Base-by-base conservation (phyloP, 768 basidiomycete genomes). In the Termitomyces sp. region DNA sequence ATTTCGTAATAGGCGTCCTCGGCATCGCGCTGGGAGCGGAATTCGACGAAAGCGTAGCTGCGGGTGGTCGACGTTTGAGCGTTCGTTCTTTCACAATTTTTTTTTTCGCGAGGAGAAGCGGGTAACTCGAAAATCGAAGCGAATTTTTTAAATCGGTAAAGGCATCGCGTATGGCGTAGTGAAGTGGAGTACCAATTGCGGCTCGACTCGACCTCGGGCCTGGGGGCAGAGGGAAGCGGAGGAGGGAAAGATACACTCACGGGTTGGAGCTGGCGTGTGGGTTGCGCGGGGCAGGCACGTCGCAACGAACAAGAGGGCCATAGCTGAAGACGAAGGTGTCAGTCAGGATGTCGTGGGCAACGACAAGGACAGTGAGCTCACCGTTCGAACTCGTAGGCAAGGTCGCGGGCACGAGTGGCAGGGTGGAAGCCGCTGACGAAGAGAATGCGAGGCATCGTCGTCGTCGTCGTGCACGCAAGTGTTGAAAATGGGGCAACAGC, bases 341-440 rank as follows among this genome's bases (percentile, higher is more conserved):
- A 20, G 40, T 55, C 35, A 40, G 40, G 7, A 38, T 13, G 48
- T 15, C 7, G 44, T 39, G 49, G 56, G 49, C 46, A 42, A 33
- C 33, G 58, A 22, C 35, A 13, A 32, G 11, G 22, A 35, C 15
- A 51, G 32, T 9, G 22, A 36, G 24, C 66, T 68, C 58, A 92
- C 92, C 88, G 83, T 81, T 95, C 93, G 67, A 95, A 94, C 73
- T 94, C 92, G 67, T 77, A 91, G 2, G 93, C 93, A 2, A 95
- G 82, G 67, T 93, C 92, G 57, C 88, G 82, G 9, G 93, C 92
- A 24, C 91, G 85, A 3, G 91, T 93, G n/a, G 84, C 75, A 5
- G 89, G 88, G 66, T 91, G 87, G 69, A 94, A 94, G 20, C 92
- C 92, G 68, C 87, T 90, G 49, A 94, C 92, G 67, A 92, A 94